Conservation (phyloP, 179 eudicot species). For the Vitellaria paradoxa region DNA sequence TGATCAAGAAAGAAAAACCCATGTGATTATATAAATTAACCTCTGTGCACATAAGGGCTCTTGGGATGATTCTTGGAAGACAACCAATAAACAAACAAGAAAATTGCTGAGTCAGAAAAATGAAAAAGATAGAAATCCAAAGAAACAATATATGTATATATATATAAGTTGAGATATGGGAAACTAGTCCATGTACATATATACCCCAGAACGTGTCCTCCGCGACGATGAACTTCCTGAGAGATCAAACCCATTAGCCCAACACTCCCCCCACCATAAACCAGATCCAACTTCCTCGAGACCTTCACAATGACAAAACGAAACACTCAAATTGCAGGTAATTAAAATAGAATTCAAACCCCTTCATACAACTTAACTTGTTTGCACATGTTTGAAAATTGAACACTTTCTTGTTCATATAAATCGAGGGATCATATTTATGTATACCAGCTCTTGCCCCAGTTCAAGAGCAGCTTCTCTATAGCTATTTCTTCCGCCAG, state of each 20-base stretch:
- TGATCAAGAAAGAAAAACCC: background rate
- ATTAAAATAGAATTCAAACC: background rate
- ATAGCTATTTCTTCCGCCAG: conserved; percentile 53
- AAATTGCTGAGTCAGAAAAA: background rate
- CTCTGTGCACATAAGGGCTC: conserved; percentile 72
- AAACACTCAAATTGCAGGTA: no score
- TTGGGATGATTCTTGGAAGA: conserved; percentile 67
- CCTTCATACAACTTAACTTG: no score
- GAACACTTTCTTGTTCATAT: background rate
- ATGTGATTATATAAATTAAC: conserved; percentile 21
- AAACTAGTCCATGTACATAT: background rate
- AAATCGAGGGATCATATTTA: no score
- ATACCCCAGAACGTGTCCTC: conserved; percentile 78
- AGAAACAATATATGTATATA: background rate
- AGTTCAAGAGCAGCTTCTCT: conserved; percentile 64
- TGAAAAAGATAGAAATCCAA: background rate
- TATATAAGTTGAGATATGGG: background rate
- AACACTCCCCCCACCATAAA: conserved; percentile 84
- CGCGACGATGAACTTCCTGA: conserved; percentile 64
- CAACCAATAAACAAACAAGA: background rate
- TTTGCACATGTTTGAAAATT: background rate
- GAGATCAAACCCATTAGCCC: conserved; percentile 91
- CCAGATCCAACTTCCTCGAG: conserved; percentile 57
- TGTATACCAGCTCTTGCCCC: conserved; percentile 58
- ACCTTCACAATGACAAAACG: conserved; percentile 31